These are phyloP conservation scores for Elaeis oleifera DNA, from an alignment of 202 grass and related monocot genomes.

Conservation along the genomic window DNA sequence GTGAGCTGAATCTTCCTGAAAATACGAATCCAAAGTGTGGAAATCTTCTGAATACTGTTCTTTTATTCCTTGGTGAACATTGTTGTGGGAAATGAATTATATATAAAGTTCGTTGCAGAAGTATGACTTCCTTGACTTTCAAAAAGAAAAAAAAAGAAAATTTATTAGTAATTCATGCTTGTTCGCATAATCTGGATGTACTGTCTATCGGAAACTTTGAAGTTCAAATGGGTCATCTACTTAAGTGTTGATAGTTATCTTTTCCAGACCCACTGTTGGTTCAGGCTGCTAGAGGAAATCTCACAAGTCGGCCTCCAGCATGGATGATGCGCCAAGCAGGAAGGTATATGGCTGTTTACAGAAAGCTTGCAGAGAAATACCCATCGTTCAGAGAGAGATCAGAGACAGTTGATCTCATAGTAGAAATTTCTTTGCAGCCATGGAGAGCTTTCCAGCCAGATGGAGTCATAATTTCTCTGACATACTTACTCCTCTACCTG, in stretches of 20 bases:
- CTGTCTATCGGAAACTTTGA: not conserved
- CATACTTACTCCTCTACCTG: constrained; percentile 86
- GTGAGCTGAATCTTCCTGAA: too few species aligned
- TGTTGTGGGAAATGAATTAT: too few species aligned
- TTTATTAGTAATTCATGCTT: not conserved
- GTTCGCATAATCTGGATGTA: not conserved
- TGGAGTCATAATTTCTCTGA: constrained; percentile 94
- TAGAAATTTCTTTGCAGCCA: constrained; percentile 90
- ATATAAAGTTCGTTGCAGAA: too few species aligned
- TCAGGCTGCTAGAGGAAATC: constrained; percentile 67
- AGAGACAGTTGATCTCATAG: constrained; percentile 81
- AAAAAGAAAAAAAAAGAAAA: not conserved
- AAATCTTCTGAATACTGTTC: too few species aligned
- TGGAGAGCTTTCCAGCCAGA: constrained; percentile 78
- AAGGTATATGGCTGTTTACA: constrained; percentile 88
- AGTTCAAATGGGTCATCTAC: not conserved
- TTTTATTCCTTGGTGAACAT: too few species aligned
- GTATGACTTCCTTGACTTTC: not conserved
- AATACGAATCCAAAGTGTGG: too few species aligned
- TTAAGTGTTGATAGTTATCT: constrained; percentile 1
- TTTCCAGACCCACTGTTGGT: constrained; percentile 63
- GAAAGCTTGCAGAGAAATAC: constrained; percentile 76
- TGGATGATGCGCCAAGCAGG: constrained; percentile 99
- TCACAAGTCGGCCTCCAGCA: constrained; percentile 60
- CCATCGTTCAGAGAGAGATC: constrained; percentile 90